Conservation (phyloP, 1,284 basidiomycete species). For the Cryptococcus deneoformans region DNA sequence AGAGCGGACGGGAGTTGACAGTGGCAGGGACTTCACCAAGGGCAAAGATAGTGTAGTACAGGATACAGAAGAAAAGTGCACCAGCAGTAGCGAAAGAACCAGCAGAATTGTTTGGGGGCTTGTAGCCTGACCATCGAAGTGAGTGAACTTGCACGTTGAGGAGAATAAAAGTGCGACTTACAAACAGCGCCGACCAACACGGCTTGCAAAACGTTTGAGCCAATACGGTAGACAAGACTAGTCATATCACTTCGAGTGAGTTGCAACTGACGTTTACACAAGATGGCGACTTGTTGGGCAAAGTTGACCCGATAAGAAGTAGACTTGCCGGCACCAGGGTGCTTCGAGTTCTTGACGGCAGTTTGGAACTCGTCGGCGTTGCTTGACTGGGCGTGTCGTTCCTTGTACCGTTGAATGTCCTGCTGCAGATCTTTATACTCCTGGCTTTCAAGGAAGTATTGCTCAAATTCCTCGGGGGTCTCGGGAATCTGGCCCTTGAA, state of each 20-base stretch:
- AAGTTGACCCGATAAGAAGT: conserved; percentile 85
- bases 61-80: conserved; percentile 70
- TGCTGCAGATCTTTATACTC: neutral
- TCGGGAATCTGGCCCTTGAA: neutral
- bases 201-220: neutral
- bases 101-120: conserved; percentile 66
- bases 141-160: neutral
- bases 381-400: neutral
- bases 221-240: neutral
- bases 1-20: neutral
- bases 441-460: neutral
- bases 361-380: neutral
- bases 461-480: neutral
- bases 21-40: conserved; percentile 47
- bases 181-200: conserved; percentile 28
- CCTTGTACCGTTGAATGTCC: neutral
- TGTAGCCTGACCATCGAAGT: conserved; percentile 17
- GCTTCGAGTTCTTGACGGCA: conserved; percentile 51
- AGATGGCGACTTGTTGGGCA: conserved; percentile 65
- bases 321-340: conserved; percentile 74
- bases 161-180: conserved; percentile 58
- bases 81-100: conserved; percentile 86
- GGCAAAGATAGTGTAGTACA: conserved; percentile 48
- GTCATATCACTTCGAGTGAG: neutral
- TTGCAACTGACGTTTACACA: conserved; percentile 62